Evolutionary conservation across 257 asterid species (phyloP).

Genomic region (Linderniella brevidens): DNA sequence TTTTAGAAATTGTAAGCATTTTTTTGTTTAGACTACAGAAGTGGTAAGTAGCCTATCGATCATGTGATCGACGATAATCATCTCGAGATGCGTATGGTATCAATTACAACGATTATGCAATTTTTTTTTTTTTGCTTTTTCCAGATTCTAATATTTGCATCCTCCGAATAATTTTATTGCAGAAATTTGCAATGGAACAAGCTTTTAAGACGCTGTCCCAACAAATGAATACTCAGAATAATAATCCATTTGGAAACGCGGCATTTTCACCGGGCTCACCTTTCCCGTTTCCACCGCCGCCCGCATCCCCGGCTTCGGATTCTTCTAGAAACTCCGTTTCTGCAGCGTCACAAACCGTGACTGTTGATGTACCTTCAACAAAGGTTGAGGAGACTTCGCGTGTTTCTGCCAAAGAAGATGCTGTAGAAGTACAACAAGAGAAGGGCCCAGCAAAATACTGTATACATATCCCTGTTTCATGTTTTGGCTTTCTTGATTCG

Average conservation of each 20-base stretch:
- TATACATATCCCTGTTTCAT: constrained; percentile 4
- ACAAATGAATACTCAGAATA: constrained; percentile 67
- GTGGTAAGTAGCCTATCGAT: background rate
- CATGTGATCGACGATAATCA: background rate
- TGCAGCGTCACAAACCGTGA: constrained; percentile 33
- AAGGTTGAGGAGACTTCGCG: constrained; percentile 30
- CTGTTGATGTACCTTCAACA: constrained; percentile 57
- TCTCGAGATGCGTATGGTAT: background rate
- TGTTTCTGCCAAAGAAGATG: constrained; percentile 12
- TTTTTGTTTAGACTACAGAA: background rate
- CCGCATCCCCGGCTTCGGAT: constrained; percentile 28
- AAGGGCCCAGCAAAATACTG: constrained; percentile 27
- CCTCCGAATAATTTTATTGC: constrained; percentile 13
- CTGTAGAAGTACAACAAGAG: constrained; percentile 13
- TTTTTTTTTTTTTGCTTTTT: background rate
- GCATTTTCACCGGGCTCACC: constrained; percentile 52
- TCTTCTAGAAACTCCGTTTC: constrained; percentile 26
- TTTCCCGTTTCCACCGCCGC: constrained; percentile 53
- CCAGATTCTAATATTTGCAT: background rate
- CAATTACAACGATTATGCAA: background rate
- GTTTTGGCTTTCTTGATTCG: too few species aligned
- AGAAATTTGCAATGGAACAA: constrained; percentile 98
- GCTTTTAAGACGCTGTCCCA: constrained; percentile 79
- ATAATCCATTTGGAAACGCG: constrained; percentile 43
- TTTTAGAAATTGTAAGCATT: background rate